A percentile compares a stretch with the other conserved stretches of the same genome.
These are phyloP conservation scores for Pistacia integerrima DNA, from an alignment of 345 rosid species.

Conservation along the genomic window DNA sequence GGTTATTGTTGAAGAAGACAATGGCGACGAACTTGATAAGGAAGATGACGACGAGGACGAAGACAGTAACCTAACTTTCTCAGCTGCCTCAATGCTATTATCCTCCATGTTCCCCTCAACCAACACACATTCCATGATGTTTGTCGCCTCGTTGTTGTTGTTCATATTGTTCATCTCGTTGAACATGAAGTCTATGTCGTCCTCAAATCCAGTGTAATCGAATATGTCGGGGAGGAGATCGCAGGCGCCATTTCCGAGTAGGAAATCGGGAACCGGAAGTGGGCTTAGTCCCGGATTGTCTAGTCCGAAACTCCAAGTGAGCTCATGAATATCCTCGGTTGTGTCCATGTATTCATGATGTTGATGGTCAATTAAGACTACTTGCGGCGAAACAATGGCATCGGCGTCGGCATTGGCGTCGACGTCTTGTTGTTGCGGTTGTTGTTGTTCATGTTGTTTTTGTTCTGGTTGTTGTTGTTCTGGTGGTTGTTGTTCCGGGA, in stretches of 20 bases:
- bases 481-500: not conserved
- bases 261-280: constrained; percentile 40
- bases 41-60: constrained; percentile 40
- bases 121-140: constrained; percentile 14
- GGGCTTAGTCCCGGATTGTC: constrained; percentile 45
- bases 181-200: constrained; percentile 75
- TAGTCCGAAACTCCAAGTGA: constrained; percentile 64
- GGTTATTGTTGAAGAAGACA: constrained; percentile 42
- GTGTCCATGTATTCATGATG: no score
- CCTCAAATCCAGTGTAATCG: constrained; percentile 63
- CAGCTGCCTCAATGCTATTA: constrained; percentile 12
- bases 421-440: no score
- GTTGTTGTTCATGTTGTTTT: no score
- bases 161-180: constrained; percentile 24
- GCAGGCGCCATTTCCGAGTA: constrained; percentile 31
- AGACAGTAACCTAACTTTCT: constrained; percentile 36
- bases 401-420: no score
- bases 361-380: no score
- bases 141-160: not conserved
- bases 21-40: constrained; percentile 25
- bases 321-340: constrained; percentile 34
- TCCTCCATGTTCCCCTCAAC: constrained; percentile 32
- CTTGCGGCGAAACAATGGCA: no score
- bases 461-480: no score
- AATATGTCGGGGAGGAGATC: constrained; percentile 69